Evolutionary conservation across 257 asterid species (phyloP), one percentile per base, ranked within the genome.

Genomic region (Capsicum baccatum): DNA sequence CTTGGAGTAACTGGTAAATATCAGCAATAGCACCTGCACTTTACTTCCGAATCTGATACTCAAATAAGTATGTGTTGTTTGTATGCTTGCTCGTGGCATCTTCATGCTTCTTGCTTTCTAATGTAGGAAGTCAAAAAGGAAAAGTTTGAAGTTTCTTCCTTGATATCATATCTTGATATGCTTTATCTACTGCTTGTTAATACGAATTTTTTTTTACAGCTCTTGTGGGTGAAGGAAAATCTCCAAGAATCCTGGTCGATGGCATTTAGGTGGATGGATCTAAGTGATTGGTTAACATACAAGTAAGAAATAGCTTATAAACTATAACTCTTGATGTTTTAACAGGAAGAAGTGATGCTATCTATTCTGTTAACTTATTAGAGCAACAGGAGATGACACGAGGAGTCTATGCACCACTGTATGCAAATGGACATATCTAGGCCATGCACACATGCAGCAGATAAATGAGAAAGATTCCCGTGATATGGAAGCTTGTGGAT

Each of bases 331-430:
- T 83, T 68, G 68, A 68, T 50, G 50, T 50, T 54, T 83, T 54
- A 35, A n/a, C 59, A 13, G 76, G 79, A 37, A 83, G 54, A 85
- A 83, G 26, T 80, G 60, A 73, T 50, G 26, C 21, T 50, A 17
- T 78, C 56, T 15, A 26, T 52, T 74, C 80, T 86, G 66, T 54
- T 52, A 9, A 63, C 59, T 55, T 85, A 58, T 66, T 83, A 96
- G 99, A 89, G 99, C 99, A 86, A 92, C 99, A 5, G 99, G 99
- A 91, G 99, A 96, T 89, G 99, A 96, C 88, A 94, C 98, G 37
- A 91, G 99, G 84, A 96, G 99, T 88, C 88, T 96, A 87, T 94
- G 99, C 94, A 94, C 99, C 57, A 94, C 96, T 48, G 99, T 92
- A 85, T 96, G 99, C 94, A 96, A 96, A 88, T 96, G 99, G 99